Evolutionary conservation across 2,329 filamentous ascomycete species (phyloP), one percentile per base, ranked within the genome.

Genomic region (Lachnellula cervina): DNA sequence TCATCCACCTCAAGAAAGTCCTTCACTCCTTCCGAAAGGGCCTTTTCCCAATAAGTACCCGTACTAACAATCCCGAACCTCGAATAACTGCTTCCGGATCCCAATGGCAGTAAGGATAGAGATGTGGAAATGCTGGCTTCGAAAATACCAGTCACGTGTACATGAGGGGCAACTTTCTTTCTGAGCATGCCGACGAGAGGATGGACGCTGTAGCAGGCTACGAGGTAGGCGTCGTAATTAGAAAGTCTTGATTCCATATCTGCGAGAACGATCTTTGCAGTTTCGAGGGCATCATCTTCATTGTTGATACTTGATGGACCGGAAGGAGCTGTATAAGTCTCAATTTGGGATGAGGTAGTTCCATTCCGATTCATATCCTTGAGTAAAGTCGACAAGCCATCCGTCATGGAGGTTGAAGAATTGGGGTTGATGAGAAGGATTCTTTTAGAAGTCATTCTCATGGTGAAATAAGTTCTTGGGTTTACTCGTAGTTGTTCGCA

Each of bases 31-130:
- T 79, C 73, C 0, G 74, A 76, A 13, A 97, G 75, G 37, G 94
- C 84, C 0, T 76, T 71, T 66, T 93, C 87, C 93, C 92, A 97
- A 61, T 88, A 88, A 55, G 82, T 82, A 0, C 91, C 92, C 0
- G 93, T 97, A 5, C 88, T 93, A 5, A 97, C 87, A 60, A 97
- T 94, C 2, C 91, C 93, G 77, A 94, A 97, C 47, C 73, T 76
- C 71, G 53, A 63, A 40, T 50, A 28, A 21, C 23, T 58, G 56
- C 1, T 60, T 56, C 1, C 62, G 59, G 2, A 58, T 58, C 32
- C 32, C 54, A 64, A 68, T 25, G 54, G 68, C 43, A 78, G 73
- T 23, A 80, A 71, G 5, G 62, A 56, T 1, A 64, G 69, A 65
- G 68, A 63, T 7, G 69, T 63, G 5, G 84, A 74, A 14, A 96